These are phyloP conservation scores for Tricholoma bakamatsutake DNA, from an alignment of 768 basidiomycete species.

Conservation along the genomic window DNA sequence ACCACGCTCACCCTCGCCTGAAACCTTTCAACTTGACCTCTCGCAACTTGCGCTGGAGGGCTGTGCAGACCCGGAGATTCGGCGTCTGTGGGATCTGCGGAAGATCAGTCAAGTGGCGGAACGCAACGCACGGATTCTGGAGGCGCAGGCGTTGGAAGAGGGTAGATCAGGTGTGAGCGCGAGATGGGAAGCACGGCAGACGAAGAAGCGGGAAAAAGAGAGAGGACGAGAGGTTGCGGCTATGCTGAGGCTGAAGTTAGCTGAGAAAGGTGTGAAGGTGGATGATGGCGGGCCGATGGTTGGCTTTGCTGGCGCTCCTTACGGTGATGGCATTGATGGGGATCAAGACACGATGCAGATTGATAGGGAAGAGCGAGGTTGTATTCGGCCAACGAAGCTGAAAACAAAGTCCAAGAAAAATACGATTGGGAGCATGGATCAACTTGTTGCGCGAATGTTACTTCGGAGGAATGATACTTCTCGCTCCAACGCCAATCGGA, in stretches of 20 bases:
- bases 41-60: slow-evolving; percentile 23
- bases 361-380: slow-evolving; percentile 1
- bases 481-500: slow-evolving; percentile 13
- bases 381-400: neutral
- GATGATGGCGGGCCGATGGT: neutral
- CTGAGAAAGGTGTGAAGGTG: slow-evolving; percentile 8
- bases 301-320: neutral
- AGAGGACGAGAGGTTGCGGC: slow-evolving; percentile 49
- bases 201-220: slow-evolving; percentile 48
- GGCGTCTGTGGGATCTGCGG: slow-evolving; percentile 34
- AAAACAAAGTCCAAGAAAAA: slow-evolving; percentile 11
- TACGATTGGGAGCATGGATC: slow-evolving; percentile 26
- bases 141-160: slow-evolving; percentile 23
- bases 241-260: slow-evolving; percentile 51
- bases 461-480: slow-evolving; percentile 22
- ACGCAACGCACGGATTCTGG: slow-evolving; percentile 15
- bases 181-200: slow-evolving; percentile 35
- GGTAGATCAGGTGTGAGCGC: slow-evolving; percentile 31
- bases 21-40: slow-evolving; percentile 32
- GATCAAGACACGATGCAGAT: neutral
- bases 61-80: slow-evolving; percentile 30
- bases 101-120: slow-evolving; percentile 22
- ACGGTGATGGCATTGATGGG: neutral
- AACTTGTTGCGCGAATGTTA: slow-evolving; percentile 36
- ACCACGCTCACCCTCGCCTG: slow-evolving; percentile 38